A percentile compares a stretch with the other conserved stretches of the same genome.
phyloP scores from a whole-genome alignment of 78 protist genomes.

The Dictyostelium intermedium region DNA sequence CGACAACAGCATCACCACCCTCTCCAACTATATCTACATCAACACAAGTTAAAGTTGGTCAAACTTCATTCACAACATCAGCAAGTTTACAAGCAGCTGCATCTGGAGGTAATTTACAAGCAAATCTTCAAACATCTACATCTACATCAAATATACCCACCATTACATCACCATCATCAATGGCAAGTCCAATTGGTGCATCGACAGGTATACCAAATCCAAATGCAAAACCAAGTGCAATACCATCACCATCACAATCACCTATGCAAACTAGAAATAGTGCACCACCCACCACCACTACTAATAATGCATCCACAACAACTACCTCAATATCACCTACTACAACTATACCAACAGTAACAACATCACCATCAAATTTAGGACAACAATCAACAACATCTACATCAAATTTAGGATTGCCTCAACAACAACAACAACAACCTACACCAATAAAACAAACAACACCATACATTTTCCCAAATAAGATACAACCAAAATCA shows the following conservation, averaged over 20 bases:
- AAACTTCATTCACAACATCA: neutral
- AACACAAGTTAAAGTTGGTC: neutral
- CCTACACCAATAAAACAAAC: neutral
- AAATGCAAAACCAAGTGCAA: neutral
- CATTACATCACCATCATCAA: neutral
- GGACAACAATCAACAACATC: neutral
- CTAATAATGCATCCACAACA: too few species aligned
- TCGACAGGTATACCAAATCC: neutral
- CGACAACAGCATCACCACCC: neutral
- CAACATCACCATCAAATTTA: neutral
- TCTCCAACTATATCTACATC: neutral
- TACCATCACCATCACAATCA: conserved; percentile 30
- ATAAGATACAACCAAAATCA: conserved; percentile 22
- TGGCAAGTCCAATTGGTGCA: neutral
- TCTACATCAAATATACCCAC: too few species aligned
- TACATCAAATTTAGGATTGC: neutral
- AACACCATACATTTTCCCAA: conserved; percentile 8
- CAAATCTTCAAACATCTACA: neutral
- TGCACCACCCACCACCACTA: neutral
- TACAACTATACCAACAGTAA: neutral
- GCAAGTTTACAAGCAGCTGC: neutral
- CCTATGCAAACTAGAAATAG: conserved; percentile 15
- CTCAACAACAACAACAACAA: neutral
- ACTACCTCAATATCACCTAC: neutral
- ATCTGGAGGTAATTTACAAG: neutral